Conservation (phyloP, 495 filamentous ascomycete species). For the Neurospora sp. region DNA sequence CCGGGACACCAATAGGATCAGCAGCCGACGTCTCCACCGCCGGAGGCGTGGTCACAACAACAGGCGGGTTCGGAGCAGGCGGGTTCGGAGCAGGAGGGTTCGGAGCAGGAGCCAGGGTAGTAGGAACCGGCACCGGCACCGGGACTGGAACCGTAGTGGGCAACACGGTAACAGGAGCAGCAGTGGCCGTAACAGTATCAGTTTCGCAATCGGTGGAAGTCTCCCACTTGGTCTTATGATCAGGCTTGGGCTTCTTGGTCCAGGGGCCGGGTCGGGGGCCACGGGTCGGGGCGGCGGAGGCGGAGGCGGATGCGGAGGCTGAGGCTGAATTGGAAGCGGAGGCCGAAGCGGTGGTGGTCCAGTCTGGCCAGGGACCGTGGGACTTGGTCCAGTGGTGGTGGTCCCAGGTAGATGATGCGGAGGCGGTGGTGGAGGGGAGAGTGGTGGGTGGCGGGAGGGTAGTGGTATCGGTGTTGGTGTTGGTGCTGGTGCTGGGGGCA, state of each 20-base stretch:
- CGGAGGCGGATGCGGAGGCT: background rate
- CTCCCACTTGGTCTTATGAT: background rate
- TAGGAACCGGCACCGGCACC: background rate
- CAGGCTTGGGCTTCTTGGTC: background rate
- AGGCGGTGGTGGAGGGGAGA: slow-evolving; percentile 1
- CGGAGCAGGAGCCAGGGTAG: background rate
- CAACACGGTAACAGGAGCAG: background rate
- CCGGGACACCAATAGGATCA: background rate
- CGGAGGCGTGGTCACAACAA: background rate
- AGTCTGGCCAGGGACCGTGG: background rate
- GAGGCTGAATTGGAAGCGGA: background rate
- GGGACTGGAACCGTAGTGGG: background rate
- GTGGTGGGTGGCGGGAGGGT: background rate
- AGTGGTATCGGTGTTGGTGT: background rate
- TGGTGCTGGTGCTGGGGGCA: background rate
- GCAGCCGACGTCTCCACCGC: background rate
- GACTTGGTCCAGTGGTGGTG: slow-evolving; percentile 4
- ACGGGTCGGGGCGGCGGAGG: background rate
- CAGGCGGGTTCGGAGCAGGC: background rate
- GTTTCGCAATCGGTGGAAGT: background rate
- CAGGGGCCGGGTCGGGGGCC: background rate
- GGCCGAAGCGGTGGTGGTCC: slow-evolving; percentile 1
- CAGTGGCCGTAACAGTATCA: slow-evolving; percentile 1
- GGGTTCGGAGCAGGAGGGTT: background rate
- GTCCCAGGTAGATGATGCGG: background rate